phyloP scores from a whole-genome alignment of 2,329 filamentous ascomycete genomes.

The Tolypocladium cylindrosporum region DNA sequence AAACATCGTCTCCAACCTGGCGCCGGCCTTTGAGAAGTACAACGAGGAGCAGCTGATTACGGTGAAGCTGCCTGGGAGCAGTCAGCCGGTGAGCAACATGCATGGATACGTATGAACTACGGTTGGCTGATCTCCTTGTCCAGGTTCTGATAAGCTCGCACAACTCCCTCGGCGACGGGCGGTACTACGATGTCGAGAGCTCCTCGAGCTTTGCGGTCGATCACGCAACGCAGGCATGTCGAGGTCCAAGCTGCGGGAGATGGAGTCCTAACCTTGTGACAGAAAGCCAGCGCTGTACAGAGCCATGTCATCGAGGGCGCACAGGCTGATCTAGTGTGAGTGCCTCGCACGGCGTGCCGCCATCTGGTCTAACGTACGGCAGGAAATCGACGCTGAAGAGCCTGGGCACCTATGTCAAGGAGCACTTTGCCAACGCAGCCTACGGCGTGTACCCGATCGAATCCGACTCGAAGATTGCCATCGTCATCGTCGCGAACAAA shows the following conservation, averaged over 20 bases:
- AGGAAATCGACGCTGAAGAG: slow-evolving; percentile 79
- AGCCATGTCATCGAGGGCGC: slow-evolving; percentile 68
- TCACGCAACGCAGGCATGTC: slow-evolving; percentile 61
- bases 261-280: slow-evolving; percentile 4
- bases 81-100: slow-evolving; percentile 37
- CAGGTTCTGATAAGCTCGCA: slow-evolving; percentile 78
- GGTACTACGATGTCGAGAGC: slow-evolving; percentile 86
- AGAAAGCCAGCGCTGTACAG: slow-evolving; percentile 78
- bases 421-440: slow-evolving; percentile 79
- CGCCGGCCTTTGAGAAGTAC: slow-evolving; percentile 83
- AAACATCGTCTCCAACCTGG: slow-evolving; percentile 59
- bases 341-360: not conserved
- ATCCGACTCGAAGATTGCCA: slow-evolving; percentile 63
- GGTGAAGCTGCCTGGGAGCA: slow-evolving; percentile 80
- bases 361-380: slow-evolving; percentile 4
- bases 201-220: slow-evolving; percentile 84
- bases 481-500: slow-evolving; percentile 87
- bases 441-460: slow-evolving; percentile 77
- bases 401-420: slow-evolving; percentile 64
- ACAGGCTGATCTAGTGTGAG: slow-evolving; percentile 72
- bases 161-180: slow-evolving; percentile 68
- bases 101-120: not conserved
- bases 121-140: slow-evolving; percentile 5
- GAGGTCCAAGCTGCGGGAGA: not conserved
- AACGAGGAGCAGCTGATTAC: slow-evolving; percentile 91